Percentiles rank a stretch among this genome's conserved stretches.
Conservation (phyloP, 768 basidiomycete species). For the Tulasnella sp. region DNA sequence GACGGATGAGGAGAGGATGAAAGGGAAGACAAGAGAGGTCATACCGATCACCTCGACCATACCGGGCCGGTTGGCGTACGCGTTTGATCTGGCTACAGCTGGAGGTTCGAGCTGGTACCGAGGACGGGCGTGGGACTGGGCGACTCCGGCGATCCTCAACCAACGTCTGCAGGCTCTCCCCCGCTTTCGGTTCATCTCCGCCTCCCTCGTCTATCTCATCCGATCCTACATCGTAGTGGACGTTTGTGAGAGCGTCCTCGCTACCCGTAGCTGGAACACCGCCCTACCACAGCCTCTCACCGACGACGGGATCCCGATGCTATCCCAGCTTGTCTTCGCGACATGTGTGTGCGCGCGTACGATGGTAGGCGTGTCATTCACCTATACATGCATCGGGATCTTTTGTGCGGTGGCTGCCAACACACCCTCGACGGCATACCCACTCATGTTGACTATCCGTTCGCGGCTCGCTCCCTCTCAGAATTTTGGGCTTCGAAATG, state of each 20-base stretch:
- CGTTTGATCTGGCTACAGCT: not conserved
- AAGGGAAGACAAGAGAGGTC: not conserved
- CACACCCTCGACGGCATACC: constrained; percentile 13
- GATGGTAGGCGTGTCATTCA: not conserved
- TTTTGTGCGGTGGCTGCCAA: constrained; percentile 1
- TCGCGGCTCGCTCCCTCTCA: constrained; percentile 1
- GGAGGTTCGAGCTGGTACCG: not conserved
- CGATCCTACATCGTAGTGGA: constrained; percentile 3
- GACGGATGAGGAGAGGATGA: not conserved
- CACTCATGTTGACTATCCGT: constrained; percentile 17
- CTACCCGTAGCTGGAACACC: not conserved
- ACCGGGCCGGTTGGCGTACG: not conserved
- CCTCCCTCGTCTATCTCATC: not conserved
- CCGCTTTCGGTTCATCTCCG: not conserved
- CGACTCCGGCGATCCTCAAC: not conserved
- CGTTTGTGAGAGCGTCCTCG: not conserved
- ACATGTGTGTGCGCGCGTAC: constrained; percentile 1
- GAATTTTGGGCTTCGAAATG: constrained; percentile 19
- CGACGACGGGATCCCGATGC: not conserved
- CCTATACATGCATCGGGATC: constrained; percentile 3
- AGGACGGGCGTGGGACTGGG: constrained; percentile 2
- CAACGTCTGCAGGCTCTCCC: not conserved
- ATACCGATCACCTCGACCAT: not conserved
- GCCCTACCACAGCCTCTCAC: not conserved
- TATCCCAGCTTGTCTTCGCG: not conserved